Percentiles rank a stretch among this genome's conserved stretches.
These are phyloP conservation scores for Ensete glaucum DNA, from an alignment of 176 grass and related monocot genomes.

Conservation along the genomic window DNA sequence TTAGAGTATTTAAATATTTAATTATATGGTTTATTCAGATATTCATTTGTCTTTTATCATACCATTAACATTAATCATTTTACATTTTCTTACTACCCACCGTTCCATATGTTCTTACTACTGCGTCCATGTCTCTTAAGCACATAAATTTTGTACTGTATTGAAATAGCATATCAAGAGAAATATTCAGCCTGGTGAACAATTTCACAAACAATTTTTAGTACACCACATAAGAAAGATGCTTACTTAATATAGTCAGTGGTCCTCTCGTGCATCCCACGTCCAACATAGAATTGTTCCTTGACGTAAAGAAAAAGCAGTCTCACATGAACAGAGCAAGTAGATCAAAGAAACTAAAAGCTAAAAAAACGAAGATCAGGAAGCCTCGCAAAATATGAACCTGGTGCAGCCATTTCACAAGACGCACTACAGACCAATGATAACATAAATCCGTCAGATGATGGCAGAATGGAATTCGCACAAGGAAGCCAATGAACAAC, in stretches of 20 bases:
- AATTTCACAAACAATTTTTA: neutral
- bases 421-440: conserved; percentile 58
- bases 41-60: too few species aligned
- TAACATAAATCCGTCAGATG: conserved; percentile 56
- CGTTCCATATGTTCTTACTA: too few species aligned
- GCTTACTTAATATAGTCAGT: conserved; percentile 72
- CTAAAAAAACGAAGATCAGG: neutral
- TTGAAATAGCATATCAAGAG: too few species aligned
- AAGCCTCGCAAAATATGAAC: conserved; percentile 17
- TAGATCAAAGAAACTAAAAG: conserved; percentile 9
- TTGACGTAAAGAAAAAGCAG: conserved; percentile 33
- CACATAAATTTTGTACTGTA: too few species aligned
- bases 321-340: neutral
- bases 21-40: too few species aligned
- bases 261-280: conserved; percentile 64
- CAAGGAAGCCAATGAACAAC: conserved; percentile 62
- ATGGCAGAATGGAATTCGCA: conserved; percentile 59
- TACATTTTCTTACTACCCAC: too few species aligned
- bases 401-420: conserved; percentile 86
- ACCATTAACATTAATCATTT: too few species aligned
- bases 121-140: too few species aligned
- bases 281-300: conserved; percentile 88
- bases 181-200: neutral
- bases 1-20: too few species aligned
- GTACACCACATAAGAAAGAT: conserved; percentile 3